Percentiles rank a stretch among this genome's conserved stretches.
Evolutionary conservation across 176 grass and related monocot species (phyloP).

Genomic region (Themeda triandra): DNA sequence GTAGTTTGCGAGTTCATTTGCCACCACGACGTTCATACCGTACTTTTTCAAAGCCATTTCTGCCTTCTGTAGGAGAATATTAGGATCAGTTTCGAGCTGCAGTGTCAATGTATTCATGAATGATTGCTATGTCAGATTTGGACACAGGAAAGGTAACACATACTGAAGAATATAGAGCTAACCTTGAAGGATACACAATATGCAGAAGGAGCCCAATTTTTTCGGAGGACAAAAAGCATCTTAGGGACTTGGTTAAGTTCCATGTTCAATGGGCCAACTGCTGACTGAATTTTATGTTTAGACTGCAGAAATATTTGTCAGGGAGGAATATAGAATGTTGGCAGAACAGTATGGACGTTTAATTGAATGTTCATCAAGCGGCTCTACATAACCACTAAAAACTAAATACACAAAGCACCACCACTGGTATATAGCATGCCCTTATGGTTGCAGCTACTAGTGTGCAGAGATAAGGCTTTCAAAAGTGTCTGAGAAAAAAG

Average conservation of each 20-base stretch:
- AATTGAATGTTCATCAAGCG: not conserved
- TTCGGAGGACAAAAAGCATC: slow-evolving; percentile 77
- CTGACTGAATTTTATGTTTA: slow-evolving; percentile 95
- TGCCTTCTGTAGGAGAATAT: slow-evolving; percentile 69
- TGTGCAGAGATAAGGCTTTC: not conserved
- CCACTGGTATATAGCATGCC: not conserved
- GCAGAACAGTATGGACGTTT: not conserved
- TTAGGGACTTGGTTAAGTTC: slow-evolving; percentile 78
- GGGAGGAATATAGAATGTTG: not conserved
- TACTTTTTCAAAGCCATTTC: slow-evolving; percentile 69
- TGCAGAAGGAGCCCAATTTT: slow-evolving; percentile 69
- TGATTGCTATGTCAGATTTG: not conserved
- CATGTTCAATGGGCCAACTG: slow-evolving; percentile 83
- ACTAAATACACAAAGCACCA: not conserved
- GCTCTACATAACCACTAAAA: not conserved
- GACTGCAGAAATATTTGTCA: slow-evolving; percentile 44
- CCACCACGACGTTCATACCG: slow-evolving; percentile 68
- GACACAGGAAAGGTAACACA: not conserved
- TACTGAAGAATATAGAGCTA: not conserved
- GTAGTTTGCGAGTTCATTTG: slow-evolving; percentile 59
- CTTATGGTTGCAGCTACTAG: too few relatives aligned
- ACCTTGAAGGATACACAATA: slow-evolving; percentile 98
- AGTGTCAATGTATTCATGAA: not conserved
- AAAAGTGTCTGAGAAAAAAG: too few relatives aligned
- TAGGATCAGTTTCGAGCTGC: slow-evolving; percentile 81